phyloP scores from a whole-genome alignment of 192 early-diverging fungal species.

The Backusella parvicylindrica region DNA sequence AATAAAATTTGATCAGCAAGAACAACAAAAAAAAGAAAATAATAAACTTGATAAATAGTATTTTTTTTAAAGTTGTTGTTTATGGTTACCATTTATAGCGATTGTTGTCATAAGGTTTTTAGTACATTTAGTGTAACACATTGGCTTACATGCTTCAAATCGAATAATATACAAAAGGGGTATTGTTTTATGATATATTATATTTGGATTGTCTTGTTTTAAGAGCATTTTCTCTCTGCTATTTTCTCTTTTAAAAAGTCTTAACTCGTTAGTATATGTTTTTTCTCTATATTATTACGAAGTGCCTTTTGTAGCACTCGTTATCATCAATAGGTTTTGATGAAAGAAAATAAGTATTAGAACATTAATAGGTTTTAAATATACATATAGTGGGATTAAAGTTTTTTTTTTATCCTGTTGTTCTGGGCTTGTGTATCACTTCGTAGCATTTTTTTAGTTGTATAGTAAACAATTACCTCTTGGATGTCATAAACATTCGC shows the following conservation, averaged over 20 bases:
- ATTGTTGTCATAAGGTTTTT: not conserved
- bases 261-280: too few relatives aligned
- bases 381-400: not conserved
- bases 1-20: not conserved
- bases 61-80: not conserved
- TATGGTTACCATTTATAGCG: not conserved
- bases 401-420: not conserved
- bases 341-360: too few relatives aligned
- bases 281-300: too few relatives aligned
- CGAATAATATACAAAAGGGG: not conserved
- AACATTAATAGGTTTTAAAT: too few relatives aligned
- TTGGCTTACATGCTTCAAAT: not conserved
- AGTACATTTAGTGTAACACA: not conserved
- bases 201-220: not conserved
- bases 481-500: not conserved
- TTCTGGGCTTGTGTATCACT: not conserved
- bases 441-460: not conserved
- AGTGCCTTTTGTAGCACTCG: too few relatives aligned
- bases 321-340: too few relatives aligned
- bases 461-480: not conserved
- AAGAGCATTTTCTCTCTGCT: not conserved
- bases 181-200: not conserved
- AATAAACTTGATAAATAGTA: not conserved
- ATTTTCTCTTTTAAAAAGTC: too few relatives aligned
- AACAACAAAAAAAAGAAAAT: not conserved